Percentiles rank a stretch among this genome's conserved stretches.
Conservation (phyloP, 2,329 filamentous ascomycete species). For the Canariomyces notabilis region DNA sequence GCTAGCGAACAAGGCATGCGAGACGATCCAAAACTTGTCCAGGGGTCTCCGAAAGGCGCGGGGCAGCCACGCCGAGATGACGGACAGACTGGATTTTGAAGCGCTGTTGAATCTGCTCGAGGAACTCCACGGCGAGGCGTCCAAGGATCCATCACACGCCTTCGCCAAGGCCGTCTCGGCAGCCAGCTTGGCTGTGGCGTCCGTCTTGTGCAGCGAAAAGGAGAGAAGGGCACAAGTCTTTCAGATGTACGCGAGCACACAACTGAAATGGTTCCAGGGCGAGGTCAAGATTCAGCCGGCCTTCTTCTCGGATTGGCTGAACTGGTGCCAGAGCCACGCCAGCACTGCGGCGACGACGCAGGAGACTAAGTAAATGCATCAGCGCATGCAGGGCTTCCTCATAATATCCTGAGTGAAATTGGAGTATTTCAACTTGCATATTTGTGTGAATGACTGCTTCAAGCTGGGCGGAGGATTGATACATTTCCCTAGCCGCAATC, state of each 20-base stretch:
- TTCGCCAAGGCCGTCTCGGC: constrained; percentile 72
- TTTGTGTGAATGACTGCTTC: neutral
- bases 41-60: constrained; percentile 58
- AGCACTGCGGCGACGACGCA: constrained; percentile 6
- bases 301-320: constrained; percentile 69
- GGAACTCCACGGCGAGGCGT: constrained; percentile 64
- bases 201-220: constrained; percentile 53
- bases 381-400: neutral
- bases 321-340: constrained; percentile 50
- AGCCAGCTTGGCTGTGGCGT: constrained; percentile 62
- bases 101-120: constrained; percentile 54
- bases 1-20: constrained; percentile 66
- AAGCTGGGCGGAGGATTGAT: no score
- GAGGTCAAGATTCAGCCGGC: constrained; percentile 56
- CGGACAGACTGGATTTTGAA: constrained; percentile 36
- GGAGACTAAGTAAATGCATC: constrained; percentile 7
- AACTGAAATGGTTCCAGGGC: constrained; percentile 54
- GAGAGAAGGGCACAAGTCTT: constrained; percentile 51
- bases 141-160: constrained; percentile 57
- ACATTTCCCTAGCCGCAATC: no score
- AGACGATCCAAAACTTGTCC: constrained; percentile 68
- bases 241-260: constrained; percentile 59
- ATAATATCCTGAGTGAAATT: neutral
- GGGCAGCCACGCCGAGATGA: constrained; percentile 40
- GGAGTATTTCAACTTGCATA: neutral